Evolutionary conservation across 495 filamentous ascomycete genomes (phyloP), one percentile per base, ranked within the genome.

Genomic region (Saxophila tyrrhenica): DNA sequence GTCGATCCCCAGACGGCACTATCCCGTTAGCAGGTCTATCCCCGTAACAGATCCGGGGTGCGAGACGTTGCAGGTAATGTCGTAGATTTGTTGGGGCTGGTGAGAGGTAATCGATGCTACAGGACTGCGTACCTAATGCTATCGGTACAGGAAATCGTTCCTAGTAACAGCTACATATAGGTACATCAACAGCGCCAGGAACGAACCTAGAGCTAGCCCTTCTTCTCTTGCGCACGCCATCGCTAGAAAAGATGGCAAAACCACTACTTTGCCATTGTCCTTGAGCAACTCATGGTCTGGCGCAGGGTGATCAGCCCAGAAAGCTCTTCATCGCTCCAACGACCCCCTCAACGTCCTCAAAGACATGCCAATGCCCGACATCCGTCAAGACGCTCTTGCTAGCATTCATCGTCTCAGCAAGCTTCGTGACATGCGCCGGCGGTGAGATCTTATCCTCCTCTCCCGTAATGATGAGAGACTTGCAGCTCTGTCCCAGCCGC

Each of bases 351-450:
- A 65, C 41, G 58, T 72, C 66, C 54, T 75, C 72, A 51, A 70
- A 66, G 1, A 69, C 65, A 60, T 67, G 67, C 72, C 72, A 76
- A 58, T 75, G 72, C 3, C 73, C 73, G 25, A 67, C 67, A 11
- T 64, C 59, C 3, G 56, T n/a, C 15, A 75, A 55, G 3, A 74
- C 52, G 38, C 53, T 52, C 9, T 69, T 17, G 11, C 51, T 49
- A 5, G 59, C 39, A 13, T 64, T 52, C 11, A 73, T 55, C 17
- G 55, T 48, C n/a, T 43, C 55, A 3, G 51, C 48, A 23, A 64
- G 57, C 49, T 65, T 59, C 56, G 64, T 43, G 10, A 56, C 59
- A 21, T 63, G 23, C 45, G 44, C 49, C 15, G 63, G 66, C 3
- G 67, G 64, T 10, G 61, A 64, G 15, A 70, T 59, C 54, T 68